Base-by-base conservation (phyloP, 139 green algal genomes). In the Nannochloris sp. region DNA sequence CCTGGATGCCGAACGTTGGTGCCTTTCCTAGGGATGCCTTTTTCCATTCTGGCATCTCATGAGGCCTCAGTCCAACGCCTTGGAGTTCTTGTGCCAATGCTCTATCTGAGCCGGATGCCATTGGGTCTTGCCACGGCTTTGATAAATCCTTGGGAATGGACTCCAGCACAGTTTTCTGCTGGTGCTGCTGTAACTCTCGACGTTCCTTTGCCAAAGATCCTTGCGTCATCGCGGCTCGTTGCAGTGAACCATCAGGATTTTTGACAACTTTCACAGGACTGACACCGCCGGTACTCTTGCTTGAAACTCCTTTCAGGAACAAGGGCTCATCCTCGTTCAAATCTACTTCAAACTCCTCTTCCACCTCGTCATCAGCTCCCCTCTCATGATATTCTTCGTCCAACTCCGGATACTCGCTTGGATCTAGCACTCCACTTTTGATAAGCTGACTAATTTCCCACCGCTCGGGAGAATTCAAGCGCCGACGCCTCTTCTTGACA, bases 311-410 rank as follows among this genome's bases (percentile, higher is more conserved):
- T 60, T 85, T 81, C 18, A 98, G 67, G 74, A 98, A 98, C 23
- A 84, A 61, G 3, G 92, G 90, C 82, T 98, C 93, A 29, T 80
- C 73, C 23, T 98, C 93, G 77, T 98, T 97, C 25, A 99, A 73
- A 72, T 99, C 93, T 8, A 99, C 90, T 80, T 99, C 92, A 75
- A 96, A 88, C 73, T 98, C 92, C 75, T 98, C 84, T 67, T 92
- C 85, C 10, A 71, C 69, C 65, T 75, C 74, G 24, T 40, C 40
- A 24, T 68, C 59, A 2, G 51, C 57, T 24, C 25, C 48, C 18
- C 27, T 51, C 18, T 58, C 48, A 37, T 69, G 81, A 50, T 78
- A 75, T 60, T 96, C 88, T 18, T 93, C 82, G 62, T 98, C 88
- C 60, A 85, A 96, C 25, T 77, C 78, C 0, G 92, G 89, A 66